Base-by-base conservation (phyloP, 805 yeast genomes). In the Sugiyamaella floridensis region DNA sequence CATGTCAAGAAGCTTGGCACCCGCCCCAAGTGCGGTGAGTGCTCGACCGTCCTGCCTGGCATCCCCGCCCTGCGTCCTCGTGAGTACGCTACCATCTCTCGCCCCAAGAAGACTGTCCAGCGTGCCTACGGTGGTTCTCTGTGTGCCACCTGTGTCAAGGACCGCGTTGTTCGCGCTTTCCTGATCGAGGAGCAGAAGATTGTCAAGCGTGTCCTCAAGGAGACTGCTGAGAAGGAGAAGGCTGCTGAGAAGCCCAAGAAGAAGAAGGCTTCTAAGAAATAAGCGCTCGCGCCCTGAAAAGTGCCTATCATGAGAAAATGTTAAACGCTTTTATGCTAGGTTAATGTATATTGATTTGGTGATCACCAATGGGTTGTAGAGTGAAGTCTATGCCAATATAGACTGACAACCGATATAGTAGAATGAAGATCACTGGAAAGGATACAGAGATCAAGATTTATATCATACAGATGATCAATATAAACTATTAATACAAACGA, bases 51-150 rank as follows among this genome's bases (percentile, higher is more conserved):
- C 69, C 82, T 88, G 68, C 82, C 88, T 64, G 96, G 96, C 81
- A 76, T 93, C 73, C 82, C 95, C 65, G 79, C 96, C 67, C 82
- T 92, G 74, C 89, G 99, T 85, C 98, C 99, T 82, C 88, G 97
- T 81, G 81, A 89, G 80, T 90, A 87, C 82, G 97, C 97, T 69
- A 77, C 80, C 68, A 82, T 92, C 67, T 89, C 98, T 66, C 90
- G 86, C 82, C 89, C 96, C 73, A 86, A 85, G 82, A 93, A 93
- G 85, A 86, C 96, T 67, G 99, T 93, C 67, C 90, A 92, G 74
- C 93, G 99, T 85, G 90, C 97, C 70, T 93, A 93, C 92, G 99
- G 99, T 83, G 99, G 99, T 88, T 73, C 86, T 86, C 82, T 89
- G 93, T 82, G 97, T 92, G 76, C 89, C 82, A 61, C 59, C 88